These are phyloP conservation scores for Lepidium africanum DNA, from an alignment of 345 rosid genomes.

Conservation along the genomic window DNA sequence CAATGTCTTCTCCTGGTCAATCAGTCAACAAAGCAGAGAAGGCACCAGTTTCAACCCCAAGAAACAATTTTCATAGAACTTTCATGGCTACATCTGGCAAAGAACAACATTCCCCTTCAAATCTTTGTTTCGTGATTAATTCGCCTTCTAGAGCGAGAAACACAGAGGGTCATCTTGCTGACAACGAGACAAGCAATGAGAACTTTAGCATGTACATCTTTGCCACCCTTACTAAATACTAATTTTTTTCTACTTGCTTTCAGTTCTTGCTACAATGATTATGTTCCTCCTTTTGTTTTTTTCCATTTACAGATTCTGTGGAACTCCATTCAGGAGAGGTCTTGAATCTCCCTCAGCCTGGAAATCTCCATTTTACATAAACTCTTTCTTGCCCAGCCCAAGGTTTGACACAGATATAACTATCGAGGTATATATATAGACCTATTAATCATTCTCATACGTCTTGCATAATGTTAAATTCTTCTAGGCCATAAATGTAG, in stretches of 20 bases:
- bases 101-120: constrained; percentile 41
- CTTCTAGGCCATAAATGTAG: not conserved
- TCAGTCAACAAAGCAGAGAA: constrained; percentile 34
- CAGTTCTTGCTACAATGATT: not conserved
- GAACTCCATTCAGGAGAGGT: constrained; percentile 76
- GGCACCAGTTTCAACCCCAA: constrained; percentile 42
- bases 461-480: not conserved
- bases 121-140: constrained; percentile 34
- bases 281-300: not conserved
- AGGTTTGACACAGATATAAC: constrained; percentile 78
- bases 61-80: constrained; percentile 37
- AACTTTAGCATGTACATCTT: constrained; percentile 56
- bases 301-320: constrained; percentile 57
- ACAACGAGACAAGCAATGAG: constrained; percentile 51
- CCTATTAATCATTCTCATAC: not conserved
- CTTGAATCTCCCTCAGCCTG: constrained; percentile 96
- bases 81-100: constrained; percentile 37
- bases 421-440: constrained; percentile 53
- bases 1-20: constrained; percentile 53
- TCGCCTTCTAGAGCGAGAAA: constrained; percentile 52
- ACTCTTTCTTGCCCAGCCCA: constrained; percentile 75
- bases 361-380: constrained; percentile 94
- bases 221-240: not conserved
- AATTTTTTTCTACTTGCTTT: not conserved
- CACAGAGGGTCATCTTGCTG: constrained; percentile 33